phyloP scores from a whole-genome alignment of 805 yeast genomes.

The Cyberlindnera amylophila region DNA sequence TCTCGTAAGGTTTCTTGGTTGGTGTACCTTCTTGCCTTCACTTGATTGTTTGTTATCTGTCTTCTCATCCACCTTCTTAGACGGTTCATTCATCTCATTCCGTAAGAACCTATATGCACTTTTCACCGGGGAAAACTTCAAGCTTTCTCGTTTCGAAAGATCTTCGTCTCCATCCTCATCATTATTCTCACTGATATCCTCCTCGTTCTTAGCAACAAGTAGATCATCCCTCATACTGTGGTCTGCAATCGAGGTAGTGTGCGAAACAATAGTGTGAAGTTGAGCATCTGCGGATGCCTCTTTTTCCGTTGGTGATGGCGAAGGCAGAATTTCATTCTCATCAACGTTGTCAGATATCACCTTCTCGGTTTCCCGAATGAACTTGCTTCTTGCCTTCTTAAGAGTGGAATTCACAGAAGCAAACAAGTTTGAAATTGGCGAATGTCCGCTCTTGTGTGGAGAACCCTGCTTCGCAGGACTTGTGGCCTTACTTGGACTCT shows the following conservation, averaged over 20 bases:
- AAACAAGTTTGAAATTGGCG: constrained; percentile 26
- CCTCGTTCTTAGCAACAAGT: background rate
- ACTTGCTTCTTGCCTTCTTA: constrained; percentile 22
- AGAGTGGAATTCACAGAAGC: constrained; percentile 26
- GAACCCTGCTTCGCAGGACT: constrained; percentile 10
- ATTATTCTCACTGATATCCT: background rate
- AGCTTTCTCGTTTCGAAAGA: constrained; percentile 13
- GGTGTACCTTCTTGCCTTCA: constrained; percentile 1
- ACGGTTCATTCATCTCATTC: constrained; percentile 22
- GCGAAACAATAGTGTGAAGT: no score
- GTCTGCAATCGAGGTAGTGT: no score
- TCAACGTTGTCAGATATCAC: constrained; percentile 4
- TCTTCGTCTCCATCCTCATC: constrained; percentile 3
- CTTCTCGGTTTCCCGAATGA: constrained; percentile 18
- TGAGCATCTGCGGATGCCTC: no score
- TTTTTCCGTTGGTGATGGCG: background rate
- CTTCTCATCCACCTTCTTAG: constrained; percentile 1
- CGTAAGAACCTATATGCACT: constrained; percentile 27
- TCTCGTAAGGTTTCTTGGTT: constrained; percentile 22
- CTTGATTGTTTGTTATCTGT: background rate
- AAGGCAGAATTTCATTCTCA: background rate
- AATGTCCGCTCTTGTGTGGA: constrained; percentile 10
- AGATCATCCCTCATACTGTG: no score
- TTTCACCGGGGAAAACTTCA: constrained; percentile 27
- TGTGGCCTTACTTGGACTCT: constrained; percentile 1